Conservation (phyloP, 2,329 filamentous ascomycete species). For the Nannizzia gypsea region DNA sequence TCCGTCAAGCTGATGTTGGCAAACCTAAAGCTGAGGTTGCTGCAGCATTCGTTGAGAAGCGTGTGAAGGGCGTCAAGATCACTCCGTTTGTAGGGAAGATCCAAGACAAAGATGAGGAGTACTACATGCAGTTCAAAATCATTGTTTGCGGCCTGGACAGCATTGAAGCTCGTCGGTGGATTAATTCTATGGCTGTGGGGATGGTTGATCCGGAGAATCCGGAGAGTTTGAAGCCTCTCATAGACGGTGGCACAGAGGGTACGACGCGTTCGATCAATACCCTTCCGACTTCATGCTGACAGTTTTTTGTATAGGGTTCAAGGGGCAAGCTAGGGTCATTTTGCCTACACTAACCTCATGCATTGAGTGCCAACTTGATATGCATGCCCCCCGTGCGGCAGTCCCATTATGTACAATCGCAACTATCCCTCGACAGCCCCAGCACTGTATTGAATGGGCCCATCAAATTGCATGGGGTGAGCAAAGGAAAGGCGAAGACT, state of each 20-base stretch:
- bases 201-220: slow-evolving; percentile 76
- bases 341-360: slow-evolving; percentile 87
- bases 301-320: slow-evolving; percentile 54
- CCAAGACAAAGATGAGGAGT: slow-evolving; percentile 90
- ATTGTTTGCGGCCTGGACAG: slow-evolving; percentile 92
- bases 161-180: slow-evolving; percentile 96
- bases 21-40: slow-evolving; percentile 90
- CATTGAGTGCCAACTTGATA: slow-evolving; percentile 96
- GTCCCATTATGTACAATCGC: slow-evolving; percentile 94
- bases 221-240: slow-evolving; percentile 81
- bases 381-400: slow-evolving; percentile 94
- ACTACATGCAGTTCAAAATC: slow-evolving; percentile 94
- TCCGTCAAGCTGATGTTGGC: slow-evolving; percentile 81
- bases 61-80: slow-evolving; percentile 83
- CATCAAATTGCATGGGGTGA: slow-evolving; percentile 96
- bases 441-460: slow-evolving; percentile 98
- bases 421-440: slow-evolving; percentile 88
- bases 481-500: slow-evolving; percentile 65
- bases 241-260: slow-evolving; percentile 93
- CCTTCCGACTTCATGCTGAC: slow-evolving; percentile 12
- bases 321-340: slow-evolving; percentile 87
- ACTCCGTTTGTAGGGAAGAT: slow-evolving; percentile 90
- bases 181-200: slow-evolving; percentile 82
- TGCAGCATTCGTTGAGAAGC: slow-evolving; percentile 76
- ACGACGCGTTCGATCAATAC: slow-evolving; percentile 10